phyloP scores from a whole-genome alignment of 495 filamentous ascomycete genomes.

The Penicillium parvum region DNA sequence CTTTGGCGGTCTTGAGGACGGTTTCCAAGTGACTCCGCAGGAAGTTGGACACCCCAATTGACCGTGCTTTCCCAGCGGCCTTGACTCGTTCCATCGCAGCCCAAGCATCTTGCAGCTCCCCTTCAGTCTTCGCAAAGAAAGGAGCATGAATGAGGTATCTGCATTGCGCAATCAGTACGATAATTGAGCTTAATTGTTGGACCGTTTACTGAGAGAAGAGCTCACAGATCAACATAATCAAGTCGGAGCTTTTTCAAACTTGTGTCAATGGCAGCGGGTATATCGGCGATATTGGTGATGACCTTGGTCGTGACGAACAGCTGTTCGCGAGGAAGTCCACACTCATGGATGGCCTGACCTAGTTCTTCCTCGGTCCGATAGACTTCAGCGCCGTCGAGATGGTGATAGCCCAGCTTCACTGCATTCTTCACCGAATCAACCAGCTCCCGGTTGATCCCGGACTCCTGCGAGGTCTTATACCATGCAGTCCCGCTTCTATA shows the following conservation, averaged over 20 bases:
- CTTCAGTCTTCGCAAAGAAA: slow-evolving; percentile 59
- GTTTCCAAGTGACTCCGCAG: slow-evolving; percentile 62
- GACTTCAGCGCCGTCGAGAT: slow-evolving; percentile 78
- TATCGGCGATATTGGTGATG: slow-evolving; percentile 52
- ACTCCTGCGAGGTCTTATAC: slow-evolving; percentile 47
- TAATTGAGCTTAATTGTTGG: neutral
- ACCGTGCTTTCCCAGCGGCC: slow-evolving; percentile 60
- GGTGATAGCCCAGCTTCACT: slow-evolving; percentile 64
- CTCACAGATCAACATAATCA: slow-evolving; percentile 74
- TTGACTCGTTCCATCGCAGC: slow-evolving; percentile 71
- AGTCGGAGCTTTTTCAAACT: slow-evolving; percentile 73
- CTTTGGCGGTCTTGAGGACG: slow-evolving; percentile 59
- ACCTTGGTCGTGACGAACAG: slow-evolving; percentile 79
- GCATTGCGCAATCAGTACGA: slow-evolving; percentile 19
- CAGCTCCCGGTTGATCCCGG: slow-evolving; percentile 30
- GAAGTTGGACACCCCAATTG: slow-evolving; percentile 86
- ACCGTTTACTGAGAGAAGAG: neutral
- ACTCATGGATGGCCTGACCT: slow-evolving; percentile 67
- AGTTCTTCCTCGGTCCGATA: slow-evolving; percentile 79
- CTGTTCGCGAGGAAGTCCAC: slow-evolving; percentile 58
- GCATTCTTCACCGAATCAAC: slow-evolving; percentile 62
- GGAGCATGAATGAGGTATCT: slow-evolving; percentile 78
- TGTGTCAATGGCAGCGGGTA: slow-evolving; percentile 58
- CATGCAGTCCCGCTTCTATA: slow-evolving; percentile 68
- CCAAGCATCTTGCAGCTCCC: slow-evolving; percentile 68